Evolutionary conservation across 805 yeast species (phyloP).

Genomic region (Teunomyces gatunensis): DNA sequence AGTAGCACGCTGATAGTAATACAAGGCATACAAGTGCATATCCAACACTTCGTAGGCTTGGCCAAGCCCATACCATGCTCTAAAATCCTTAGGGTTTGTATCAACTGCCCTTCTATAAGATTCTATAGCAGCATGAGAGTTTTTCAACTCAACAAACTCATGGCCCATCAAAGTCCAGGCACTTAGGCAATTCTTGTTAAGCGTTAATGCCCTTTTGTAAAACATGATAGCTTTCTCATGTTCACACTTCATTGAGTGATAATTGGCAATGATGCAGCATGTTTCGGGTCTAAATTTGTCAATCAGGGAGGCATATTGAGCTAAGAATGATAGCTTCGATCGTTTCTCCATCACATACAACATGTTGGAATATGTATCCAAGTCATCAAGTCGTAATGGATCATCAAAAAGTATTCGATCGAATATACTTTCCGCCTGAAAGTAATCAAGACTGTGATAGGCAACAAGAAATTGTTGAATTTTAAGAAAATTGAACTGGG

Average conservation of each 20-base stretch:
- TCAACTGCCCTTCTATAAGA: constrained; percentile 92
- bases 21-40: constrained; percentile 88
- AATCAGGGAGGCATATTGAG: constrained; percentile 77
- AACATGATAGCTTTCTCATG: constrained; percentile 94
- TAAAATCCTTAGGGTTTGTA: constrained; percentile 79
- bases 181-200: constrained; percentile 75
- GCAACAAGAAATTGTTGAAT: constrained; percentile 80
- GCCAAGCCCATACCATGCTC: constrained; percentile 98
- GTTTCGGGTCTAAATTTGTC: constrained; percentile 92
- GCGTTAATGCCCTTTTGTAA: constrained; percentile 81
- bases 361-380: constrained; percentile 93
- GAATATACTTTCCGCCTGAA: constrained; percentile 72
- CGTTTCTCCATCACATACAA: constrained; percentile 89
- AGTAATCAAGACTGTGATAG: constrained; percentile 83
- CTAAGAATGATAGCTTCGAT: constrained; percentile 78
- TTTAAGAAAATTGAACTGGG: constrained; percentile 68
- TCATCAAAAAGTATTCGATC: constrained; percentile 71
- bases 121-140: constrained; percentile 96
- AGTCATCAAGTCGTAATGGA: constrained; percentile 84
- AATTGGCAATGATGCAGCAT: constrained; percentile 91
- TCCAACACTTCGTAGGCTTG: constrained; percentile 97
- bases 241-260: constrained; percentile 85
- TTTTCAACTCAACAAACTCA: constrained; percentile 93
- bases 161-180: constrained; percentile 99
- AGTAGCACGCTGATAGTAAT: constrained; percentile 90